These are phyloP conservation scores for Artemisia annua DNA, from an alignment of 129 eudicot genomes.

Conservation along the genomic window DNA sequence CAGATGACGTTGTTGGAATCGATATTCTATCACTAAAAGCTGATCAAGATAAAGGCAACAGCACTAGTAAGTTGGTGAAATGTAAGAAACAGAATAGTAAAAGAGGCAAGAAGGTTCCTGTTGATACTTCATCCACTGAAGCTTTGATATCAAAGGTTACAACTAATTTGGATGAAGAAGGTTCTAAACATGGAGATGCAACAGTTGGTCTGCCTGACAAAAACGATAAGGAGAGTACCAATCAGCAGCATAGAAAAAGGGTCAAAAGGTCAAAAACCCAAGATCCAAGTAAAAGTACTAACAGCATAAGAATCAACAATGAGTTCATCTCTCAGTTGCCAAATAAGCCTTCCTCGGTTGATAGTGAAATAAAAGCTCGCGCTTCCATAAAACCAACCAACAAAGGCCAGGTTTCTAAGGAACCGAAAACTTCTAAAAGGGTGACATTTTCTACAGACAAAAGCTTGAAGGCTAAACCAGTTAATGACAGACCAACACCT, in stretches of 20 bases:
- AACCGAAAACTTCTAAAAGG: conserved; percentile 26
- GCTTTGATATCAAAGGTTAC: background rate
- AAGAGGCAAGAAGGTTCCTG: conserved; percentile 28
- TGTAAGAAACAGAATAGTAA: conserved; percentile 23
- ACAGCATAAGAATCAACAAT: conserved; percentile 9
- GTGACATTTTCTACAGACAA: conserved; percentile 32
- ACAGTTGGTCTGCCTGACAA: background rate
- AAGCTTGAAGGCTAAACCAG: conserved; percentile 22
- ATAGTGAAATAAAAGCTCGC: conserved; percentile 19
- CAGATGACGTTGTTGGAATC: conserved; percentile 13
- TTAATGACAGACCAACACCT: conserved; percentile 8
- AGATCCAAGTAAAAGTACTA: conserved; percentile 18
- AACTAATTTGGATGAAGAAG: conserved; percentile 9
- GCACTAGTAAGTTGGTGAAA: conserved; percentile 20
- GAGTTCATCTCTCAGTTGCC: conserved; percentile 11
- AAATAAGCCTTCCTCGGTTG: conserved; percentile 12
- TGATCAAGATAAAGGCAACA: conserved; percentile 24
- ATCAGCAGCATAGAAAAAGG: conserved; percentile 21
- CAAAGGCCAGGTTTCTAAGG: conserved; percentile 17
- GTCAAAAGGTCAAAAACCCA: conserved; percentile 23
- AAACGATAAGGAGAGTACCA: conserved; percentile 15
- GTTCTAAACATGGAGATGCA: conserved; percentile 15
- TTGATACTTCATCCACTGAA: background rate
- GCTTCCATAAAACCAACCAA: conserved; percentile 5
- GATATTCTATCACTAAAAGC: conserved; percentile 22